Evolutionary conservation across 805 yeast genomes (phyloP).

Genomic region (Naumovozyma dairenensis): DNA sequence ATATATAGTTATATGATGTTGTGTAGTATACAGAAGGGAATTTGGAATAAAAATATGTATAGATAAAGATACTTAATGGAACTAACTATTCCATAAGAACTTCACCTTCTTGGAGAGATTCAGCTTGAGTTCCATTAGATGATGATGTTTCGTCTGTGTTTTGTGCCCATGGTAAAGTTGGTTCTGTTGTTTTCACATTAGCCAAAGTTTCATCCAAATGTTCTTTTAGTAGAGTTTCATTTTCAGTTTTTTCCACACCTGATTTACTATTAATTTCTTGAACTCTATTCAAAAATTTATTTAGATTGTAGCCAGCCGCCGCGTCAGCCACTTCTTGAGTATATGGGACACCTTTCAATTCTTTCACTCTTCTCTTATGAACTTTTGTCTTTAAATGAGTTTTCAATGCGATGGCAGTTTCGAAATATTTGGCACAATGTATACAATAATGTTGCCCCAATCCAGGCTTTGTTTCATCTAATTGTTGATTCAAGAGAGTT

Average conservation of each 20-base stretch:
- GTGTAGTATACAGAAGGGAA: background rate
- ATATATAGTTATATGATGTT: too few relatives aligned
- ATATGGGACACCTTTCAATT: conserved; percentile 68
- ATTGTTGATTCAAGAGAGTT: conserved; percentile 64
- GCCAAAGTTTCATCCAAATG: conserved; percentile 22
- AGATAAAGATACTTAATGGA: too few relatives aligned
- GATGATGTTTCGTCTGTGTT: background rate
- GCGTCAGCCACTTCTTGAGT: conserved; percentile 85
- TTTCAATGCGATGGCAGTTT: conserved; percentile 60
- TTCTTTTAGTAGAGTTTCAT: conserved; percentile 32
- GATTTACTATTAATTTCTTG: conserved; percentile 41
- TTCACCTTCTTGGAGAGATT: conserved; percentile 1
- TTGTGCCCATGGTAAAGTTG: conserved; percentile 22
- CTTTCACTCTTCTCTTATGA: conserved; percentile 81
- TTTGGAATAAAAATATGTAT: too few relatives aligned
- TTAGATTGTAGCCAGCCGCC: conserved; percentile 71
- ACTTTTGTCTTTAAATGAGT: conserved; percentile 66
- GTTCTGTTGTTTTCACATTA: conserved; percentile 25
- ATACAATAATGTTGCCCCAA: conserved; percentile 90
- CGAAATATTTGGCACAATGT: conserved; percentile 89
- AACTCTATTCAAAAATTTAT: conserved; percentile 54
- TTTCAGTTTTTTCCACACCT: conserved; percentile 37
- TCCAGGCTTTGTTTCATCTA: conserved; percentile 88
- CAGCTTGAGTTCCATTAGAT: background rate
- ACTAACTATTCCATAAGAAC: conserved; percentile 5